Evolutionary conservation across 495 filamentous ascomycete genomes (phyloP).

Genomic region (Daldinia vernicosa): DNA sequence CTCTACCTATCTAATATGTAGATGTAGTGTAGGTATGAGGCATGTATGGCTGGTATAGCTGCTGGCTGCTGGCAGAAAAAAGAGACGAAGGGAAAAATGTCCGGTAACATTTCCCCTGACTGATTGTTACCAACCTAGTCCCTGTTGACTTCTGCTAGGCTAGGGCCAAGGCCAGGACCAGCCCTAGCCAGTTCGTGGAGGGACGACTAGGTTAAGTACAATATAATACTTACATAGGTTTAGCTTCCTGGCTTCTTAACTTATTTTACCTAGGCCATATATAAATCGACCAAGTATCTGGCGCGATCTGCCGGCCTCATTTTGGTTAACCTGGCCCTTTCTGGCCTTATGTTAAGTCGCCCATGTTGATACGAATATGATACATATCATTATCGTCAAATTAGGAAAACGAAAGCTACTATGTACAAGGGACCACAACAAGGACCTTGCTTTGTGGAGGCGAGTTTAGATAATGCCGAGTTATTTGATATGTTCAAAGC

Average conservation of each 20-base stretch:
- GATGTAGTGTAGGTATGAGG: background rate
- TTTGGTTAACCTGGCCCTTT: constrained; percentile 26
- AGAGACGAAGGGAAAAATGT: constrained; percentile 32
- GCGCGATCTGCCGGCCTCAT: constrained; percentile 42
- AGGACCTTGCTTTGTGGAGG: constrained; percentile 14
- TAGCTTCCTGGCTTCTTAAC: constrained; percentile 9
- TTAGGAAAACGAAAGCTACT: constrained; percentile 31
- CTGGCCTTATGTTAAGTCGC: constrained; percentile 21
- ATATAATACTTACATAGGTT: too few species aligned
- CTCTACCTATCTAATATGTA: constrained; percentile 21
- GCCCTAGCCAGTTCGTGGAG: constrained; percentile 32
- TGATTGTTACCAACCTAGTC: constrained; percentile 40
- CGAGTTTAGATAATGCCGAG: constrained; percentile 1
- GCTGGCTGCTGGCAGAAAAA: constrained; percentile 4
- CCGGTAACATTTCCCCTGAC: constrained; percentile 45
- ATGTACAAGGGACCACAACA: constrained; percentile 7
- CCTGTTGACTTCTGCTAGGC: constrained; percentile 21
- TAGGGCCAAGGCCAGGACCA: background rate
- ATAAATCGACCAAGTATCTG: constrained; percentile 19
- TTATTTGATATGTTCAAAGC: constrained; percentile 1
- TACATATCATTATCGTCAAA: constrained; percentile 29
- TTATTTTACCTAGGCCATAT: constrained; percentile 29
- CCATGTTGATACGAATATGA: constrained; percentile 38
- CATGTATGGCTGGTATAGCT: background rate
- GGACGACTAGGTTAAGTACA: constrained; percentile 26